Percentiles rank a stretch among this genome's conserved stretches.
phyloP scores from a whole-genome alignment of 1,284 basidiomycete genomes.

The Trichosporon sp. region DNA sequence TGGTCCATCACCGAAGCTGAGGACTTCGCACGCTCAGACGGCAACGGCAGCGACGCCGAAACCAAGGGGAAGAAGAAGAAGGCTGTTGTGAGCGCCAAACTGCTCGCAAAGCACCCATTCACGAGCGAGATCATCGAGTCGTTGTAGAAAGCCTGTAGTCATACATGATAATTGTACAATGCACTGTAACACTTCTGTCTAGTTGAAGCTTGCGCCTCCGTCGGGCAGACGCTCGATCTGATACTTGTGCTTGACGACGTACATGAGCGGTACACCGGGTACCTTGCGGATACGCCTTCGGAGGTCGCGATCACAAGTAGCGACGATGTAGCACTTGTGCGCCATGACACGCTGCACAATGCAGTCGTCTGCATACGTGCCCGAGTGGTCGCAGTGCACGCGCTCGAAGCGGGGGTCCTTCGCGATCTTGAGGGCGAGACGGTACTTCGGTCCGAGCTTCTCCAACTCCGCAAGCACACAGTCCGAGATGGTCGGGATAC shows the following conservation, averaged over 20 bases:
- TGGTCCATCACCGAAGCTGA: conserved; percentile 19
- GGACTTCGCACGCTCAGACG: not conserved
- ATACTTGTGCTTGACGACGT: conserved; percentile 85
- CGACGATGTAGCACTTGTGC: conserved; percentile 96
- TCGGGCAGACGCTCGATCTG: conserved; percentile 92
- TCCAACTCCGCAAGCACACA: conserved; percentile 98
- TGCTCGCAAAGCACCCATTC: conserved; percentile 30
- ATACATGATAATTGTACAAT: conserved; percentile 28
- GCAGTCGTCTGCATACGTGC: conserved; percentile 98
- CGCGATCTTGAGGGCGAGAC: conserved; percentile 90
- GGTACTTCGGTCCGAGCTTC: conserved; percentile 93
- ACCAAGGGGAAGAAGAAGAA: conserved; percentile 11
- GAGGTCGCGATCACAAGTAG: conserved; percentile 95
- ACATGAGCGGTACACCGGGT: conserved; percentile 94
- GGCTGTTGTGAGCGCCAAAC: conserved; percentile 17
- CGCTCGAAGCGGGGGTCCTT: conserved; percentile 97
- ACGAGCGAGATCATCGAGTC: conserved; percentile 38
- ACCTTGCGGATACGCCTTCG: conserved; percentile 87
- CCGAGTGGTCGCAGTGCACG: conserved; percentile 84
- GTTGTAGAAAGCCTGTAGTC: conserved; percentile 23
- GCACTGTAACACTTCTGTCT: conserved; percentile 18
- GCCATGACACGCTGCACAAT: conserved; percentile 91
- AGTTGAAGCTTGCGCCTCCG: conserved; percentile 39
- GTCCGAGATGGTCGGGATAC: conserved; percentile 97
- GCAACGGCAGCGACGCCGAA: not conserved